phyloP scores from a whole-genome alignment of 768 basidiomycete genomes.

The Leucosporidium creatinivorum region DNA sequence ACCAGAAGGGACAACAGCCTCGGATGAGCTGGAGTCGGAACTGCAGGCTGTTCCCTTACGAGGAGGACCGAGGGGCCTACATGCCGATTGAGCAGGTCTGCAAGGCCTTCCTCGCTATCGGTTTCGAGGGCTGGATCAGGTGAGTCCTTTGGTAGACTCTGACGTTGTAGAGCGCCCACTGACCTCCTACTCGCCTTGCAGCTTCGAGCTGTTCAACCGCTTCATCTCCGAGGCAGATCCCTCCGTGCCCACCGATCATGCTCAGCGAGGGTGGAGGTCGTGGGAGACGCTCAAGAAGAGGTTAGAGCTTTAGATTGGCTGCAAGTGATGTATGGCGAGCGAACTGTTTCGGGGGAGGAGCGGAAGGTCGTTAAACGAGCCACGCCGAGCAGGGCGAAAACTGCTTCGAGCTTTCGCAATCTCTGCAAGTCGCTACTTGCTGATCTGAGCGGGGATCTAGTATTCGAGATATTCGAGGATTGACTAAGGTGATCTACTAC shows the following conservation, averaged over 20 bases:
- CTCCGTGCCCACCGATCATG: constrained; percentile 4
- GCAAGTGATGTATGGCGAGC: neutral
- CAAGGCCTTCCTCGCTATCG: constrained; percentile 15
- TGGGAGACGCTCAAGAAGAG: constrained; percentile 14
- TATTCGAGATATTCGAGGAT: too few species aligned
- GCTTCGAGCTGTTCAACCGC: constrained; percentile 27
- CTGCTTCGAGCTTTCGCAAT: too few species aligned
- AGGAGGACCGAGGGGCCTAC: constrained; percentile 9
- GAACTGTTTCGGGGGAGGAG: too few species aligned
- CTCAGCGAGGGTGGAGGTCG: constrained; percentile 11
- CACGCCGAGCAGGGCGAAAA: too few species aligned
- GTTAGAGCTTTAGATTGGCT: neutral
- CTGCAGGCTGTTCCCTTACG: constrained; percentile 18
- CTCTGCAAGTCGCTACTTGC: too few species aligned
- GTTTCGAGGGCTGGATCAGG: constrained; percentile 25
- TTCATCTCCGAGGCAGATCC: constrained; percentile 5
- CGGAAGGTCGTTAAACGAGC: too few species aligned
- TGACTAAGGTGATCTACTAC: too few species aligned
- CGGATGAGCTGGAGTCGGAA: constrained; percentile 25
- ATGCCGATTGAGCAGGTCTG: constrained; percentile 20
- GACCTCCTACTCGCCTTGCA: neutral
- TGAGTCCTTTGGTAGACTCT: neutral
- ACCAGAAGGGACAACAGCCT: constrained; percentile 19
- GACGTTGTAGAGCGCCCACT: neutral
- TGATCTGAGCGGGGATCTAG: too few species aligned